These are phyloP conservation scores for Erigeron canadensis DNA, from an alignment of 129 eudicot species.

Conservation along the genomic window DNA sequence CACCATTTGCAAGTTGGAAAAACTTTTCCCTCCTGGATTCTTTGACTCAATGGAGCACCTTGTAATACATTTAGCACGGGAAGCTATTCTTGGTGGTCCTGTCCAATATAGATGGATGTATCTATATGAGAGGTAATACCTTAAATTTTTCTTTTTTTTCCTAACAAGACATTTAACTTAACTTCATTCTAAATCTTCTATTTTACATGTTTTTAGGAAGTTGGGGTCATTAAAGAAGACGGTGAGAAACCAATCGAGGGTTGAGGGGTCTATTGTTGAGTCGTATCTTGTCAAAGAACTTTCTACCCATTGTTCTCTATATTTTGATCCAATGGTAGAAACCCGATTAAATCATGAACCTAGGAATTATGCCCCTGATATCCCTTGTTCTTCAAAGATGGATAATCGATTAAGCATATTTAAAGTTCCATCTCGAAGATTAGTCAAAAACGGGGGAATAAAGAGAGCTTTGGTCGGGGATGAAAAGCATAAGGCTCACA, in stretches of 20 bases:
- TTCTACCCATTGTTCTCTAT: background rate
- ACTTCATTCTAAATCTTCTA: no score
- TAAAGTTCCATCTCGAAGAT: background rate
- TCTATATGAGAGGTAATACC: background rate
- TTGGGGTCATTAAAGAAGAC: background rate
- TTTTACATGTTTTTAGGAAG: slow-evolving; percentile 9
- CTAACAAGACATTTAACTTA: no score
- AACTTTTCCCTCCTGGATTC: background rate
- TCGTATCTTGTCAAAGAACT: background rate
- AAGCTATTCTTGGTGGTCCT: background rate
- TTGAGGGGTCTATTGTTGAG: background rate
- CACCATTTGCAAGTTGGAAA: slow-evolving; percentile 8
- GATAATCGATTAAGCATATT: background rate
- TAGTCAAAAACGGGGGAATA: background rate
- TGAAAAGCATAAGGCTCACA: background rate
- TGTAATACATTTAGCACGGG: background rate
- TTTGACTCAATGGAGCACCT: slow-evolving; percentile 18
- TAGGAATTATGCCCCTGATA: background rate
- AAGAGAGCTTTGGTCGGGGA: background rate
- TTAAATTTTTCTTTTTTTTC: no score
- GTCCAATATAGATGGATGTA: slow-evolving; percentile 7
- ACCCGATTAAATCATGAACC: background rate
- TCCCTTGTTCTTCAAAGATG: background rate
- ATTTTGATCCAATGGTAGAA: background rate
- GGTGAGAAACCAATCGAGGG: background rate